These are phyloP conservation scores for Boletus eberwhitei DNA, from an alignment of 768 basidiomycete species.

Conservation along the genomic window DNA sequence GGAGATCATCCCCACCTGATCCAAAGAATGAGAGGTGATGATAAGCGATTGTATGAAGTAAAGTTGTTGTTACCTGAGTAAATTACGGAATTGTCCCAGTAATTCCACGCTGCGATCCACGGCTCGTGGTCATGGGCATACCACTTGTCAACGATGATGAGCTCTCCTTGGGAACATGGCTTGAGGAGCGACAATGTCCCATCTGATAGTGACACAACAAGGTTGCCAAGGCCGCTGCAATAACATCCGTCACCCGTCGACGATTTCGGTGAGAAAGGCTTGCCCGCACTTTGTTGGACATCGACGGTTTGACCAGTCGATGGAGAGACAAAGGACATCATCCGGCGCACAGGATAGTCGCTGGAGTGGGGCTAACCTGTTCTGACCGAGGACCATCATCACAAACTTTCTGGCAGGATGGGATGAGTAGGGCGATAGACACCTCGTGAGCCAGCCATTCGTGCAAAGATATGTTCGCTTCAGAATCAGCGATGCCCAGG, in stretches of 20 bases:
- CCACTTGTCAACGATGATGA: conserved; percentile 61
- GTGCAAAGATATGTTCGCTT: conserved; percentile 71
- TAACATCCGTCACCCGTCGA: neutral
- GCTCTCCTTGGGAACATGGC: conserved; percentile 41
- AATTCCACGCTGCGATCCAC: conserved; percentile 91
- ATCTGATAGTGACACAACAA: conserved; percentile 82
- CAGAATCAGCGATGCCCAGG: conserved; percentile 80
- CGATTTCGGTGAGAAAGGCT: neutral
- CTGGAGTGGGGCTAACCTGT: conserved; percentile 37
- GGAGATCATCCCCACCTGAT: conserved; percentile 89
- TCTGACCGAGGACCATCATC: conserved; percentile 30
- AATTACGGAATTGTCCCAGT: conserved; percentile 74
- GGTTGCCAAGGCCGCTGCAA: conserved; percentile 47
- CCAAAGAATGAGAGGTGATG: neutral
- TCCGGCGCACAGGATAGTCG: conserved; percentile 47
- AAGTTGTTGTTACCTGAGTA: conserved; percentile 70
- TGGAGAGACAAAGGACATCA: conserved; percentile 76
- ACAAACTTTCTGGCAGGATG: neutral
- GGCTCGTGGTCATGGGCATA: conserved; percentile 90
- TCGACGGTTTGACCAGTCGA: conserved; percentile 88
- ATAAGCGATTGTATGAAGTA: neutral
- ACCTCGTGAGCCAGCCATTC: conserved; percentile 53
- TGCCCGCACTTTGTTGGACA: conserved; percentile 42
- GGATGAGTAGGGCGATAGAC: neutral
- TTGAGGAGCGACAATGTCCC: conserved; percentile 66